Percentiles rank a stretch among this genome's conserved stretches.
phyloP scores from a whole-genome alignment of 2,329 filamentous ascomycete species.

The Ophiostoma australiae region DNA sequence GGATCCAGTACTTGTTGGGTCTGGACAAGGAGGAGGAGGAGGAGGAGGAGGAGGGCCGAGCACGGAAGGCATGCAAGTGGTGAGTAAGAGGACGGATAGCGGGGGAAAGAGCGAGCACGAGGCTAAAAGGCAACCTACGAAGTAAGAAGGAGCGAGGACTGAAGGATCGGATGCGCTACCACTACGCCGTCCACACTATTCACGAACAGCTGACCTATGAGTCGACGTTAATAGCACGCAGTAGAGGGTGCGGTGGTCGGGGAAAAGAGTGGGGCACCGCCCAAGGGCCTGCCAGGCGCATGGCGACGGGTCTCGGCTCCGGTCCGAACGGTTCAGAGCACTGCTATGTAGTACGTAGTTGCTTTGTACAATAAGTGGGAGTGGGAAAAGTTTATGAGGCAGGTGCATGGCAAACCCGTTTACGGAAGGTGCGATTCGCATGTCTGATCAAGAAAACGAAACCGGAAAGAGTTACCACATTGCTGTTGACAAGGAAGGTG shows the following conservation, averaged over 20 bases:
- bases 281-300: neutral
- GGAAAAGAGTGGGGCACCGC: neutral
- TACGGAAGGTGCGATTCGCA: neutral
- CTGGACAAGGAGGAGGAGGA: neutral
- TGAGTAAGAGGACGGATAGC: neutral
- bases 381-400: neutral
- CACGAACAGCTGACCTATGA: neutral
- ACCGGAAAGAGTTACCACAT: neutral
- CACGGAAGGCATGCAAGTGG: neutral
- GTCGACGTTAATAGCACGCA: neutral
- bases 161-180: neutral
- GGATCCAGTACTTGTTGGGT: neutral
- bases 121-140: conserved; percentile 4
- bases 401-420: neutral
- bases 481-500: neutral
- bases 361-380: no score
- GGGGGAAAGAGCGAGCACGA: neutral
- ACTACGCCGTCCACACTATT: neutral
- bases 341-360: neutral
- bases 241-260: neutral
- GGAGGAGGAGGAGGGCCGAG: neutral
- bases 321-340: neutral
- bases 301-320: neutral
- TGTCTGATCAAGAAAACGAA: neutral
- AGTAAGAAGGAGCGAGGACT: neutral